Base-by-base conservation (phyloP, 2,329 filamentous ascomycete species). In the Sarocladium kiliense region DNA sequence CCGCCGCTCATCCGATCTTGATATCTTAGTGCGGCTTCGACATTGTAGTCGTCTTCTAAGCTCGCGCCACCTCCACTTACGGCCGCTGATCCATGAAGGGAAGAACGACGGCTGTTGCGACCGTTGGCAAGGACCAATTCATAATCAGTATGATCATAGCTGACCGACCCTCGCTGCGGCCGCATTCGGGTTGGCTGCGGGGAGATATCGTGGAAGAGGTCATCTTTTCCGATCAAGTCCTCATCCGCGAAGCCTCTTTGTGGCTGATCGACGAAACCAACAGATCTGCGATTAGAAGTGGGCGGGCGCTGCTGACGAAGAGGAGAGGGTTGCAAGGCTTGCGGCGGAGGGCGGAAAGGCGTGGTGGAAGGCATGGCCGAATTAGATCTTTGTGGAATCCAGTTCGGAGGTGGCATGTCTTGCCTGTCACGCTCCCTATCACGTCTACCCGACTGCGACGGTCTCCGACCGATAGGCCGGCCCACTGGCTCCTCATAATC, bases 1-100 rank as follows among this genome's bases (percentile, higher is more conserved):
- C 71, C 75, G 32, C 77, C 78, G 41, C 65, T 73, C 5, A 80
- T 71, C 3, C 78, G 74, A 18, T 82, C 75, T 62, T 84, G 82
- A 63, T 86, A 85, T 11, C 32, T 26, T 21, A 39, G 9, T 16
- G 50, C 50, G 3, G 32, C 50, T 27, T 39, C 50, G 21, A 53
- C 32, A 26, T 32, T 32, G 30, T 25, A 19, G 39, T 76, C 70
- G 21, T 68, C 64, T 3, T 69, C 68, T 11, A 69, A 61, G 53
- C 69, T 70, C 27, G 63, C 66, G 21, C 67, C 69, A 12, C 65
- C 66, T n/a, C 62, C 59, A 18, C 65, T 66, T 5, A 66, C 57
- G n/a, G 70, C 67, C 30, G 63, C 65, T 16, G 66, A 63, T 11
- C 65, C 69, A 54, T 76, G 75, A 55, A 73, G 68, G 0, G 77